Evolutionary conservation across 257 asterid species (phyloP).

Genomic region (Sherardia arvensis): DNA sequence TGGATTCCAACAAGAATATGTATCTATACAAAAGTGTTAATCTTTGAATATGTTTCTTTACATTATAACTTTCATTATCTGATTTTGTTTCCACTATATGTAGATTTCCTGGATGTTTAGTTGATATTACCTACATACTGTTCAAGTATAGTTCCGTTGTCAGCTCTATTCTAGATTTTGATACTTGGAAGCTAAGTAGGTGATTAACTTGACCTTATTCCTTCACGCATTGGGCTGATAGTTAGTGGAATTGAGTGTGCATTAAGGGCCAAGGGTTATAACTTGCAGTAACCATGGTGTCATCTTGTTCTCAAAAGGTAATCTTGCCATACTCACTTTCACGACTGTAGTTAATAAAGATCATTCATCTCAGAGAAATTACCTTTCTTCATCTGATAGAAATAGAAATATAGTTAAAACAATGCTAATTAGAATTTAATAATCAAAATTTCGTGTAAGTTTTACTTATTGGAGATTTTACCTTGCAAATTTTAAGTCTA

Average conservation of each 20-base stretch:
- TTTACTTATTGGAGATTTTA: not conserved
- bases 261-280: not conserved
- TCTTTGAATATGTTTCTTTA: not conserved
- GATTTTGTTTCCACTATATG: too few species aligned
- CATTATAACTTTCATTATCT: too few species aligned
- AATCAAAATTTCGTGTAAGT: not conserved
- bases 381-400: not conserved
- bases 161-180: not conserved
- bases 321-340: not conserved
- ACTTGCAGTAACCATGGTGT: not conserved
- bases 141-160: not conserved
- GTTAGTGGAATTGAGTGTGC: not conserved
- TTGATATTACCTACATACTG: not conserved
- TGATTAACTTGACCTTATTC: not conserved
- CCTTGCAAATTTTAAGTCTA: not conserved
- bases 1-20: not conserved
- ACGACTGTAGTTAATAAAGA: not conserved
- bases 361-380: not conserved
- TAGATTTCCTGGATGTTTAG: not conserved
- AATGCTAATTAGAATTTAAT: not conserved
- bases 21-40: not conserved
- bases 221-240: not conserved
- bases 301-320: not conserved
- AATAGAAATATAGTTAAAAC: not conserved
- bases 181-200: not conserved